phyloP scores from a whole-genome alignment of 192 early-diverging fungal species.

The Helicostylum pulchrum region DNA sequence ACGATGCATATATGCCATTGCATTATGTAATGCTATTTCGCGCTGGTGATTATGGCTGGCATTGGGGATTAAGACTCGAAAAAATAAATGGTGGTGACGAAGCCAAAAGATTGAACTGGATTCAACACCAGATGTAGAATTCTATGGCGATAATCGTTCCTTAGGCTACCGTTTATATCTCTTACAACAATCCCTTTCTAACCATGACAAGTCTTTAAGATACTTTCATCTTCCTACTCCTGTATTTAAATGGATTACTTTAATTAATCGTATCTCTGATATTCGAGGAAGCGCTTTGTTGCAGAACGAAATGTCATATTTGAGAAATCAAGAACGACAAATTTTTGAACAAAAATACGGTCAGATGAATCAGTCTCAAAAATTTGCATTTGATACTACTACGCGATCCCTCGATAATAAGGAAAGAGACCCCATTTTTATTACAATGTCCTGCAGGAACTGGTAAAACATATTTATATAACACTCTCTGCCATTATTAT shows the following conservation, averaged over 20 bases:
- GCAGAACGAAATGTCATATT: neutral
- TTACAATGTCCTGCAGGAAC: slow-evolving; percentile 1
- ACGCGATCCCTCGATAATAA: neutral
- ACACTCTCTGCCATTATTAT: neutral
- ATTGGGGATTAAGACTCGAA: neutral
- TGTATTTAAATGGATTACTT: neutral
- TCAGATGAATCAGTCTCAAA: neutral
- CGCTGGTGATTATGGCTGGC: neutral
- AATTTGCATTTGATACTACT: neutral
- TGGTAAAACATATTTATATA: slow-evolving; percentile 1
- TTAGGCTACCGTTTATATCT: no score
- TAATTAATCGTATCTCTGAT: neutral
- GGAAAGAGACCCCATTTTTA: neutral
- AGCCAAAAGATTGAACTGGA: no score
- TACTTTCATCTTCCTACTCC: neutral
- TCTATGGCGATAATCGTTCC: no score
- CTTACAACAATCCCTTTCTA: no score
- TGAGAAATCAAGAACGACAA: neutral
- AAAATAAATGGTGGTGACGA: no score
- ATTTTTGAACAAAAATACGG: neutral
- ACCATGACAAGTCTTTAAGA: neutral
- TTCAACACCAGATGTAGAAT: no score
- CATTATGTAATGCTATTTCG: neutral
- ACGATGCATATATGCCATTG: neutral
- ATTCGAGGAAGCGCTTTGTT: neutral